phyloP scores from a whole-genome alignment of 257 asterid species.

The Lycium barbarum region DNA sequence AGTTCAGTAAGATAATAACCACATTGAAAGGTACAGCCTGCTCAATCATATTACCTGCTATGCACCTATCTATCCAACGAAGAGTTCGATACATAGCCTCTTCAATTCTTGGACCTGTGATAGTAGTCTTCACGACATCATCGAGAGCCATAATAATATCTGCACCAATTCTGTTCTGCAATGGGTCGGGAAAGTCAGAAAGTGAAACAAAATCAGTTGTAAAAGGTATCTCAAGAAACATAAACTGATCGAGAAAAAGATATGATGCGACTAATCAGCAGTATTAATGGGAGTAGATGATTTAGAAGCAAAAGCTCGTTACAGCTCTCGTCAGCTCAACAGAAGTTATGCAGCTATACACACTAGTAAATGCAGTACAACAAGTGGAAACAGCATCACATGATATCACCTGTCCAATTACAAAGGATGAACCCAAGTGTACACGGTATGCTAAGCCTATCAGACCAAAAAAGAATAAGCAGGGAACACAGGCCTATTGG shows the following conservation, averaged over 20 bases:
- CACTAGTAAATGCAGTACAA: background rate
- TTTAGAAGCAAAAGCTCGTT: background rate
- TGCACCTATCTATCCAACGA: slow-evolving; percentile 99
- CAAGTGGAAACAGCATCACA: slow-evolving; percentile 23
- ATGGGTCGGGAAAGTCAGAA: slow-evolving; percentile 36
- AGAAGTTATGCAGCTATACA: background rate
- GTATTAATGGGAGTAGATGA: background rate
- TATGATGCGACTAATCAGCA: slow-evolving; percentile 17
- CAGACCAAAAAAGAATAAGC: slow-evolving; percentile 20
- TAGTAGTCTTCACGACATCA: slow-evolving; percentile 97
- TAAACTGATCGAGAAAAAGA: background rate
- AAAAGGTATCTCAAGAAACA: slow-evolving; percentile 23
- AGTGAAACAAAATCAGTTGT: slow-evolving; percentile 3
- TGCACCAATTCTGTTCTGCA: slow-evolving; percentile 97
- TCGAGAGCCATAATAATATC: slow-evolving; percentile 99
- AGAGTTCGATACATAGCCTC: slow-evolving; percentile 99
- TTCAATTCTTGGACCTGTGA: slow-evolving; percentile 93
- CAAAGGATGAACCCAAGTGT: slow-evolving; percentile 1
- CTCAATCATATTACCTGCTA: slow-evolving; percentile 63
- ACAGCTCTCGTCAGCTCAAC: background rate
- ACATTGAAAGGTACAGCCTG: background rate
- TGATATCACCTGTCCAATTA: slow-evolving; percentile 7
- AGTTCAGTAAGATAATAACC: slow-evolving; percentile 18
- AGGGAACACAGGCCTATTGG: slow-evolving; percentile 22
- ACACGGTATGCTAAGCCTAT: background rate